Evolutionary conservation across 257 asterid genomes (phyloP), one percentile per base, ranked within the genome.

Genomic region (Jasminum sambac): DNA sequence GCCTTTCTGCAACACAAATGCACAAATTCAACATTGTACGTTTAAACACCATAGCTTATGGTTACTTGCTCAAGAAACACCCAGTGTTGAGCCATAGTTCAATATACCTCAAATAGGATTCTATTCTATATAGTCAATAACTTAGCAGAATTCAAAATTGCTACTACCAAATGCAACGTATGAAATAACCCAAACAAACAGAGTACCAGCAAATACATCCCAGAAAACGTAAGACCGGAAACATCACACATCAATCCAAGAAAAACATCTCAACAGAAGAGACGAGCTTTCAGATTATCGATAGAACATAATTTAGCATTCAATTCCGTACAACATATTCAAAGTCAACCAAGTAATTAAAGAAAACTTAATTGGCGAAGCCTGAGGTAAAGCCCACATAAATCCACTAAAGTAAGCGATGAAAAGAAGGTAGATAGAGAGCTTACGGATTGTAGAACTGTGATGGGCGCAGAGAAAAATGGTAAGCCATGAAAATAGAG

Each of bases 401-500:
- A 52, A 48, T 63, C 6, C 37, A 66, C 59, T 23, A 16, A n/a
- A 26, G 42, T 12, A 13, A 14, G 30, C 14, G 37, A 65, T 1
- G 43, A 1, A 50, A 19, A 42, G 38, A 21, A 24, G 24, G 58
- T 5, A 43, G 59, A 68, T 66, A 37, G 30, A 69, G 74, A 64
- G 44, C 83, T 88, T 77, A 88, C 96, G 68, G 80, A 46, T 77
- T 69, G 76, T 64, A 67, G 77, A 80, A 72, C 39, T 7, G 48
- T 74, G 82, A 69, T 62, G 83, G 77, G 68, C 74, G 86, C 72
- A 81, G 85, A 60, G 76, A 70, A 42, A 80, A 59, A 71, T 42
- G 61, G 78, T 82, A 74, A 25, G 91, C 91, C 96, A 89, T 89
- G 74, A 72, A 69, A 73, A 72, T 52, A 12, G 77, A 66, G 66